phyloP scores from a whole-genome alignment of 805 yeast genomes.

The Maudiozyma saulgeensis region DNA sequence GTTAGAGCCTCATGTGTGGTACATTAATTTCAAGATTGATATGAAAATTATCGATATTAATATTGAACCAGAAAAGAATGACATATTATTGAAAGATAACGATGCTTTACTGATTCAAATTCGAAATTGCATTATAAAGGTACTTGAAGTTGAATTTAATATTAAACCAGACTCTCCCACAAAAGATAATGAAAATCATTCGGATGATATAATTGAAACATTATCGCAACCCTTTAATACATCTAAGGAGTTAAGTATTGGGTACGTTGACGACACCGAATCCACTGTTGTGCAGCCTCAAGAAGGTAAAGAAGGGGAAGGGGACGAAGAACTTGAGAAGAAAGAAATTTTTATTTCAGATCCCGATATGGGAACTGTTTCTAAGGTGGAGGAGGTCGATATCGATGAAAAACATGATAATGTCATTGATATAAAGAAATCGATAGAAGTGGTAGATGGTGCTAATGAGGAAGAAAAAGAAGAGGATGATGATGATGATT shows the following conservation, averaged over 20 bases:
- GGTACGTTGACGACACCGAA: not conserved
- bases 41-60: slow-evolving; percentile 30
- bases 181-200: not conserved
- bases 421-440: too few species aligned
- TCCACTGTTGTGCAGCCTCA: not conserved
- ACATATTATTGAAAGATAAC: slow-evolving; percentile 27
- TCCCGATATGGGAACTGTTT: not conserved
- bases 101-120: slow-evolving; percentile 14
- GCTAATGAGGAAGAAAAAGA: too few species aligned
- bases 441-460: too few species aligned
- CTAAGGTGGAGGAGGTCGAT: too few species aligned
- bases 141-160: not conserved
- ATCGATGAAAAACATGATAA: too few species aligned
- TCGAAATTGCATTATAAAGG: slow-evolving; percentile 1
- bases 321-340: not conserved
- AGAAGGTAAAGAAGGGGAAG: not conserved
- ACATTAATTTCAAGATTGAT: slow-evolving; percentile 19
- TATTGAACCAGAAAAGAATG: slow-evolving; percentile 38
- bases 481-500: slow-evolving; percentile 7
- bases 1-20: slow-evolving; percentile 30
- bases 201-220: not conserved
- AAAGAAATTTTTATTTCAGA: not conserved
- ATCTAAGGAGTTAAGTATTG: not conserved
- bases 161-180: not conserved
- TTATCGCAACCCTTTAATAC: not conserved